Conservation (phyloP, 2,329 filamentous ascomycete genomes). For the Chaetomiaceae sp. region DNA sequence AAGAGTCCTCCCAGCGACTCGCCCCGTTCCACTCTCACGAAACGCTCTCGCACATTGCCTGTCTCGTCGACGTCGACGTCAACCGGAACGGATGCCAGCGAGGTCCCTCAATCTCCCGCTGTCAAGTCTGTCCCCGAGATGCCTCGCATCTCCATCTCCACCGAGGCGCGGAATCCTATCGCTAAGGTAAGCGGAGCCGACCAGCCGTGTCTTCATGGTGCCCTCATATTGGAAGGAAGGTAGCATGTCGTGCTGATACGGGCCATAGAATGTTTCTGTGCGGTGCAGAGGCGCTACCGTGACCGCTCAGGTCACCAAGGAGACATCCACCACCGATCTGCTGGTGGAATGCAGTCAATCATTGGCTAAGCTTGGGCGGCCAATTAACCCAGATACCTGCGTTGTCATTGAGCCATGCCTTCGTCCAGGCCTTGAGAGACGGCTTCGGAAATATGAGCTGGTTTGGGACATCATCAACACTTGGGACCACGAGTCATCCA, state of each 20-base stretch:
- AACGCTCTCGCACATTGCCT: slow-evolving; percentile 8
- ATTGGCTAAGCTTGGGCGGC: slow-evolving; percentile 34
- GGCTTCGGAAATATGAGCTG: slow-evolving; percentile 78
- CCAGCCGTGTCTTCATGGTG: slow-evolving; percentile 15
- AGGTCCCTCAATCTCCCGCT: not conserved
- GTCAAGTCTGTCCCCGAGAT: not conserved
- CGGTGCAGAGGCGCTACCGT: slow-evolving; percentile 67
- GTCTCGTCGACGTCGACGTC: slow-evolving; percentile 29
- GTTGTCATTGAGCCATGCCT: slow-evolving; percentile 75
- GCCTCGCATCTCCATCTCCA: slow-evolving; percentile 27
- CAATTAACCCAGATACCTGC: slow-evolving; percentile 60
- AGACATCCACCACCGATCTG: slow-evolving; percentile 71
- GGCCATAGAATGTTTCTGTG: slow-evolving; percentile 60
- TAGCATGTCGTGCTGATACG: slow-evolving; percentile 15
- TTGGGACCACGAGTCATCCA: slow-evolving; percentile 79
- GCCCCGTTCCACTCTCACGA: slow-evolving; percentile 9
- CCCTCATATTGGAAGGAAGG: not conserved
- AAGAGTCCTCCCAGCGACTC: slow-evolving; percentile 28
- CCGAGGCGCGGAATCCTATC: slow-evolving; percentile 70
- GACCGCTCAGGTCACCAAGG: slow-evolving; percentile 65
- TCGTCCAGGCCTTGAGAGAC: slow-evolving; percentile 73
- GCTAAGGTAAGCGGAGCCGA: slow-evolving; percentile 56
- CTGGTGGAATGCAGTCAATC: slow-evolving; percentile 63
- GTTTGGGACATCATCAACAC: slow-evolving; percentile 87
- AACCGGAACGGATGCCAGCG: not conserved